phyloP scores from a whole-genome alignment of 495 filamentous ascomycete genomes.

The Pyrenopolyporus hunteri region DNA sequence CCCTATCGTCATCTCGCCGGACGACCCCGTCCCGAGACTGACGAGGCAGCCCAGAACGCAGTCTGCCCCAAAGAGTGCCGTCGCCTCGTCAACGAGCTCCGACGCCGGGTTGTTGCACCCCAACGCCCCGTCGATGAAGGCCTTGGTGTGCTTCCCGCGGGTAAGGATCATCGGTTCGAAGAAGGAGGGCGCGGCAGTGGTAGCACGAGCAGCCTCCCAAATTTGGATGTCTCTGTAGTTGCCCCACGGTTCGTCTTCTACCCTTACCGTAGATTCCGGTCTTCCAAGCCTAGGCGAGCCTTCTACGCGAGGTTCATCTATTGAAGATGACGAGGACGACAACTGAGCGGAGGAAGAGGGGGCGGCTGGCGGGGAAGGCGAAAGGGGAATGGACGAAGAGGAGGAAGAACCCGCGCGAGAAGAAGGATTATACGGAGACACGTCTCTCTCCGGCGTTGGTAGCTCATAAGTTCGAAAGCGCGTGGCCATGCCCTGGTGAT shows the following conservation, averaged over 20 bases:
- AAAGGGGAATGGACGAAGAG: too few species aligned
- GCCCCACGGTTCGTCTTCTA: background rate
- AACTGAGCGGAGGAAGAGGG: background rate
- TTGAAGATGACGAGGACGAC: background rate
- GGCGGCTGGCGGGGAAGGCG: too few species aligned
- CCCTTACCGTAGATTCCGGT: background rate
- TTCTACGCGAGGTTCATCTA: too few species aligned
- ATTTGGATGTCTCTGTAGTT: constrained; percentile 23
- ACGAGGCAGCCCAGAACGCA: constrained; percentile 6
- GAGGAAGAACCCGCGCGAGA: background rate
- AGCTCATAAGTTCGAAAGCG: constrained; percentile 4
- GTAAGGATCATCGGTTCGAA: constrained; percentile 33
- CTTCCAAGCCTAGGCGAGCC: background rate
- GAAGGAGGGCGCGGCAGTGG: constrained; percentile 40
- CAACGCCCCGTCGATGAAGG: constrained; percentile 40
- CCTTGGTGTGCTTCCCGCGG: background rate
- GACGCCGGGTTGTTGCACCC: constrained; percentile 39
- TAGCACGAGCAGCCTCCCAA: constrained; percentile 42
- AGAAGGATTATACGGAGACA: background rate
- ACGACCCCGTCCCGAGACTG: constrained; percentile 9
- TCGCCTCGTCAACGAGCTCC: constrained; percentile 28
- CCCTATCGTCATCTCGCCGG: constrained; percentile 3
- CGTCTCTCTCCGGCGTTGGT: background rate
- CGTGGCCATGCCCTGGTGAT: background rate
- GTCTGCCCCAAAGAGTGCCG: constrained; percentile 7